phyloP scores from a whole-genome alignment of 2,329 filamentous ascomycete species.

The Talaromyces atroroseus region DNA sequence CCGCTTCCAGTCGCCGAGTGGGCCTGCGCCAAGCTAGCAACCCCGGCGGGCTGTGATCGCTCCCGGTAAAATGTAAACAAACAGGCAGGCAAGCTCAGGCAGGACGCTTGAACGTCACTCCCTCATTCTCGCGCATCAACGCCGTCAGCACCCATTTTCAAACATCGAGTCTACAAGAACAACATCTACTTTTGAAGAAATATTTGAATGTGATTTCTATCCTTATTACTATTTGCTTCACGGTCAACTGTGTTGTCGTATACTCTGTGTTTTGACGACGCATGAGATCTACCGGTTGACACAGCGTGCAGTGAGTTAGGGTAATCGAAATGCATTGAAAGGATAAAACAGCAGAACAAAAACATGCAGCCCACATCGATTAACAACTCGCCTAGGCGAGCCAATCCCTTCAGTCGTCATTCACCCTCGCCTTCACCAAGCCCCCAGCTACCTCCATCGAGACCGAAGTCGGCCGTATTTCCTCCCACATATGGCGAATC shows the following conservation, averaged over 20 bases:
- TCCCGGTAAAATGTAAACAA: constrained; percentile 34
- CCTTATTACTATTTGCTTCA: neutral
- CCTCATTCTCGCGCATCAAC: neutral
- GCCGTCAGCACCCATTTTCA: neutral
- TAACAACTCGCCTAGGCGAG: constrained; percentile 66
- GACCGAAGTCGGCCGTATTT: constrained; percentile 73
- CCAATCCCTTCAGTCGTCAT: constrained; percentile 70
- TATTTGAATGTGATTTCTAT: neutral
- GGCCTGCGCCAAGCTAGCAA: neutral
- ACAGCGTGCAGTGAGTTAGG: constrained; percentile 5
- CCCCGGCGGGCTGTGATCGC: constrained; percentile 3
- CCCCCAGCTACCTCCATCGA: constrained; percentile 35
- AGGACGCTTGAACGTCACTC: neutral
- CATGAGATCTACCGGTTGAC: neutral
- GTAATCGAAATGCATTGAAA: constrained; percentile 13
- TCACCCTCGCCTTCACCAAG: constrained; percentile 61
- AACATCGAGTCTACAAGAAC: neutral
- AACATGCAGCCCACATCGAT: constrained; percentile 52
- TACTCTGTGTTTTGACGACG: neutral
- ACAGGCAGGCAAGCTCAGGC: constrained; percentile 23
- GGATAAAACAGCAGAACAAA: constrained; percentile 15
- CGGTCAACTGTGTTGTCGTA: neutral
- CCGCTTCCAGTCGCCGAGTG: neutral
- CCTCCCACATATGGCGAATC: constrained; percentile 48
- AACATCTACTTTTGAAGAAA: neutral